These are phyloP conservation scores for Saturnispora besseyi DNA, from an alignment of 805 yeast species.

Conservation along the genomic window DNA sequence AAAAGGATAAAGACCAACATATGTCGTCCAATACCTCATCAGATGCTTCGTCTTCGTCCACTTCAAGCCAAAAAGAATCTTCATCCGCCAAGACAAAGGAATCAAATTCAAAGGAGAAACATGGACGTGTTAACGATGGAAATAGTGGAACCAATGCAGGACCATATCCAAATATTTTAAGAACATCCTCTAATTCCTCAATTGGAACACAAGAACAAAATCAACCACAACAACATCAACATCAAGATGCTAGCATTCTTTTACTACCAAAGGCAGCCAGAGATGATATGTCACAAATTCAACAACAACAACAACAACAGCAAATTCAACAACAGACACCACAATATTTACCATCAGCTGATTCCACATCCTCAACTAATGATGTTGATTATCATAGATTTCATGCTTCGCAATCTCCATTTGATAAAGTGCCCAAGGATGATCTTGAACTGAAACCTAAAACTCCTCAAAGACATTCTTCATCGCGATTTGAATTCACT, in stretches of 20 bases:
- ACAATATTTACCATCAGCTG: neutral
- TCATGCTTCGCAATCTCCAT: slow-evolving; percentile 26
- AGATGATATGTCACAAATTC: neutral
- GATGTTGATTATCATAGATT: slow-evolving; percentile 24
- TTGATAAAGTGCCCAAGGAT: slow-evolving; percentile 40
- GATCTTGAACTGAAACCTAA: slow-evolving; percentile 64
- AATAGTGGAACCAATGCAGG: neutral
- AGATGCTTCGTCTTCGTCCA: neutral
- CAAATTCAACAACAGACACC: neutral
- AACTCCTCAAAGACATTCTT: slow-evolving; percentile 84
- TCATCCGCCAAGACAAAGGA: slow-evolving; percentile 31
- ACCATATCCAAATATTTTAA: neutral
- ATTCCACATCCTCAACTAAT: slow-evolving; percentile 9
- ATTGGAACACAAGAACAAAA: neutral
- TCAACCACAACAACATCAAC: slow-evolving; percentile 10
- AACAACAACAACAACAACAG: neutral
- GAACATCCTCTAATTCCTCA: neutral
- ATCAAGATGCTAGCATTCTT: slow-evolving; percentile 8
- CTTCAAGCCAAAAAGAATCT: neutral
- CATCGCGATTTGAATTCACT: slow-evolving; percentile 83
- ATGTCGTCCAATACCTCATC: slow-evolving; percentile 16
- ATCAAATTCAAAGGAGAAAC: slow-evolving; percentile 25
- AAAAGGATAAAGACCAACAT: slow-evolving; percentile 15
- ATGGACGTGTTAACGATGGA: slow-evolving; percentile 8
- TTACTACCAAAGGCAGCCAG: neutral